phyloP scores from a whole-genome alignment of 2,329 filamentous ascomycete species.

The Pseudocercospora vitis region DNA sequence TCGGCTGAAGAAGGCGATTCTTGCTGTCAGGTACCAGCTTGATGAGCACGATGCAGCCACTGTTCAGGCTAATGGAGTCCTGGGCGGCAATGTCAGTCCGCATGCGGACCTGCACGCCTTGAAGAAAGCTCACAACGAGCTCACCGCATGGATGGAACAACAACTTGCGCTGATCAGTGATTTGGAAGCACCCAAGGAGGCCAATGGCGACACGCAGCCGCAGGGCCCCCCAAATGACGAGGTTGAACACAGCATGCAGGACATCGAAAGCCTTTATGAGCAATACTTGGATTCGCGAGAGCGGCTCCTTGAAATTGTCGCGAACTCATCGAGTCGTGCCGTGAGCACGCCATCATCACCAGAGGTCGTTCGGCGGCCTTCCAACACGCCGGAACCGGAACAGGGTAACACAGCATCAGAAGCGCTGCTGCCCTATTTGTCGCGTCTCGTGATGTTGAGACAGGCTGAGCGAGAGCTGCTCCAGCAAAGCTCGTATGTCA shows the following conservation, averaged over 20 bases:
- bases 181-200: conserved; percentile 23
- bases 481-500: conserved; percentile 31
- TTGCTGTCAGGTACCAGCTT: conserved; percentile 27
- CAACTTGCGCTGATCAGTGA: conserved; percentile 35
- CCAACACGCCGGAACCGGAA: conserved; percentile 12
- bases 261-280: conserved; percentile 33
- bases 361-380: conserved; percentile 8
- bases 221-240: conserved; percentile 4
- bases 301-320: conserved; percentile 27
- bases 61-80: conserved; percentile 4
- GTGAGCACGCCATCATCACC: conserved; percentile 10
- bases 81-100: conserved; percentile 8
- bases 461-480: conserved; percentile 29
- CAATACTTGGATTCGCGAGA: conserved; percentile 31
- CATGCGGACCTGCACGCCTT: conserved; percentile 30
- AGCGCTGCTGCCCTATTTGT: conserved; percentile 32
- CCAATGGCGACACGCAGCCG: background rate
- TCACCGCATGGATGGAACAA: conserved; percentile 38
- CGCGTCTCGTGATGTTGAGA: conserved; percentile 23
- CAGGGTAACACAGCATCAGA: conserved; percentile 19
- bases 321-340: conserved; percentile 8
- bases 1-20: conserved; percentile 36
- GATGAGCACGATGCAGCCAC: conserved; percentile 21
- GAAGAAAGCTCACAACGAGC: conserved; percentile 34
- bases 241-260: conserved; percentile 11